A percentile compares a stretch with the other conserved stretches of the same genome.
Evolutionary conservation across 352 stramenopile genomes (phyloP).

Genomic region (Phytophthora podocarpi): DNA sequence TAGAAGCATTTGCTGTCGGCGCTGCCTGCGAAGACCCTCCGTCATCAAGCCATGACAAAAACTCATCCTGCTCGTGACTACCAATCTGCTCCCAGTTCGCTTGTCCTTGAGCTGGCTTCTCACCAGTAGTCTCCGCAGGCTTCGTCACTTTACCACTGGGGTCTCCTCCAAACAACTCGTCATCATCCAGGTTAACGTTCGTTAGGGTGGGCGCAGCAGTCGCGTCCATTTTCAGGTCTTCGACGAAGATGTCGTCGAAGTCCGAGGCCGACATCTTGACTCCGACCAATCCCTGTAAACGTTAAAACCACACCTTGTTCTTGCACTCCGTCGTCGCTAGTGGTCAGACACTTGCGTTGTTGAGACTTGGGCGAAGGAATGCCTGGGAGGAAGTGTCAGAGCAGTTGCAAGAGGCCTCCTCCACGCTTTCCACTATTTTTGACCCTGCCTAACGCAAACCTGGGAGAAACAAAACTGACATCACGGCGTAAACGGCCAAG

Average conservation of each 20-base stretch:
- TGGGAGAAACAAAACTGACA: conserved; percentile 11
- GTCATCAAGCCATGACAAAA: conserved; percentile 84
- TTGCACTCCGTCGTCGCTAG: too few relatives aligned
- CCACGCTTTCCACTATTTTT: conserved; percentile 23
- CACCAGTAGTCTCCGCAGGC: background rate
- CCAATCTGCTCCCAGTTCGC: conserved; percentile 41
- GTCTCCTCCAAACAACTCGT: conserved; percentile 36
- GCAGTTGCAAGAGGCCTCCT: conserved; percentile 11
- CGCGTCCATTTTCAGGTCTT: conserved; percentile 73
- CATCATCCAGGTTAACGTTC: conserved; percentile 53
- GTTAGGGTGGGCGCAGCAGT: conserved; percentile 47
- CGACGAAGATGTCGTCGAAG: conserved; percentile 86
- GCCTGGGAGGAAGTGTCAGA: conserved; percentile 3
- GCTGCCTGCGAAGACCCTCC: conserved; percentile 20
- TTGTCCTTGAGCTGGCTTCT: conserved; percentile 13
- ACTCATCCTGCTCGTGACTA: conserved; percentile 59
- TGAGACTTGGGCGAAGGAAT: background rate
- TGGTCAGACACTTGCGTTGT: background rate
- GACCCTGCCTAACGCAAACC: background rate
- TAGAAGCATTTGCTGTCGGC: background rate
- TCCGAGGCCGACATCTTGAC: conserved; percentile 43
- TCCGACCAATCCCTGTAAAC: background rate
- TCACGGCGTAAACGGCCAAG: too few relatives aligned
- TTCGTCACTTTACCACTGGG: conserved; percentile 17
- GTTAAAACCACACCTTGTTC: background rate